These are phyloP conservation scores for Eimeria tenella DNA, from an alignment of 169 alveolate species.

Conservation along the genomic window DNA sequence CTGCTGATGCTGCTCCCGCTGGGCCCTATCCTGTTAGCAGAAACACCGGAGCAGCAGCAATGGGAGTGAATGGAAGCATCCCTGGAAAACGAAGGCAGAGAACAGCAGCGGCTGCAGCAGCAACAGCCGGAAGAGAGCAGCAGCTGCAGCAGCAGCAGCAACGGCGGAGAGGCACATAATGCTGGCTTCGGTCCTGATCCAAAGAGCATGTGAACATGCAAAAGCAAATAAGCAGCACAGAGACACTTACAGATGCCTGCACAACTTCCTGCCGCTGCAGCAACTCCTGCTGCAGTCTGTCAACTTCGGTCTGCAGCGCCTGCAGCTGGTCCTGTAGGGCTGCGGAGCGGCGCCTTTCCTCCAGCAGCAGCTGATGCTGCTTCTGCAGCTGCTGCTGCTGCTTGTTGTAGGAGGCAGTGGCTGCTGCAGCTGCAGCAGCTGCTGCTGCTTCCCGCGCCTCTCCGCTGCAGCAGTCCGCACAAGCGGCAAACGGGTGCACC, in stretches of 20 bases:
- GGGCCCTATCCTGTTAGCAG: background rate
- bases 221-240: background rate
- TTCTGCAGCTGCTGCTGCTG: slow-evolving; percentile 56
- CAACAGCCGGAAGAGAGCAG: background rate
- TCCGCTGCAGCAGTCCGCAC: slow-evolving; percentile 38
- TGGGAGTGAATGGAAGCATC: background rate
- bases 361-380: slow-evolving; percentile 54
- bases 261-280: slow-evolving; percentile 36
- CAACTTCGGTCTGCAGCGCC: background rate
- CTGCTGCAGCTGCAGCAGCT: slow-evolving; percentile 50
- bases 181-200: too few relatives aligned
- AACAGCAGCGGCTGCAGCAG: slow-evolving; percentile 25
- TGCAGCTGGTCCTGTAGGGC: slow-evolving; percentile 26
- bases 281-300: background rate
- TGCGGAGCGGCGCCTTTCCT: background rate
- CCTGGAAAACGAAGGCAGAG: too few relatives aligned
- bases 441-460: slow-evolving; percentile 64
- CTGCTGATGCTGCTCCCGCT: background rate
- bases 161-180: too few relatives aligned
- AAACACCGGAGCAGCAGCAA: slow-evolving; percentile 12
- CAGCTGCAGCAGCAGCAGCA: background rate
- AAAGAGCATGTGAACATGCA: background rate
- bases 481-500: background rate
- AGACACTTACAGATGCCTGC: background rate
- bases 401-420: slow-evolving; percentile 38